Conservation (phyloP, 1,284 basidiomycete species). For the Cystobasidium pallidum region DNA sequence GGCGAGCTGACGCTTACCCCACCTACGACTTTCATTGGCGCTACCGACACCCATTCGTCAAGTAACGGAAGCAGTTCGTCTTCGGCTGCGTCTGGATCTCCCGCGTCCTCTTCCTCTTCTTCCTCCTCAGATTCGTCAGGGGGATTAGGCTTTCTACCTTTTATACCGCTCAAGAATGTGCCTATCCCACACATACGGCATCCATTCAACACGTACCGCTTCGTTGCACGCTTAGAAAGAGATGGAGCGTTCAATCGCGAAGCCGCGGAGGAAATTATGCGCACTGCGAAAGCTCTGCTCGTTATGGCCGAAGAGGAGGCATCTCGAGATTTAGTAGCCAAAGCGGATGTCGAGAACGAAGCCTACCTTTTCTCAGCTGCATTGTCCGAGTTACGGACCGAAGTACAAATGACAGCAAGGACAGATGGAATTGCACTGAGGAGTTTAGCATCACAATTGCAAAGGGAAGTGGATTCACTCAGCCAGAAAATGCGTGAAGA, state of each 20-base stretch:
- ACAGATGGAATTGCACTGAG: slow-evolving; percentile 83
- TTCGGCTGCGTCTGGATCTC: slow-evolving; percentile 4
- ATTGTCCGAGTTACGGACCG: slow-evolving; percentile 84
- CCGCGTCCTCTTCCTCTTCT: slow-evolving; percentile 28
- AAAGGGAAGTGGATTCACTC: slow-evolving; percentile 84
- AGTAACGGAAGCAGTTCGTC: not conserved
- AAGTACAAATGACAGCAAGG: slow-evolving; percentile 77
- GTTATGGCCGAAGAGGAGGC: slow-evolving; percentile 76
- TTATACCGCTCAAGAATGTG: slow-evolving; percentile 45
- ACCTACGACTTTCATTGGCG: not conserved
- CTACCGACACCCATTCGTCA: not conserved
- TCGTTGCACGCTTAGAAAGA: slow-evolving; percentile 48
- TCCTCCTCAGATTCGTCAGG: slow-evolving; percentile 11
- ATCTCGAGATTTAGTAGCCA: slow-evolving; percentile 71
- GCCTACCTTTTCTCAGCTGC: slow-evolving; percentile 95
- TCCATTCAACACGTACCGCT: slow-evolving; percentile 52
- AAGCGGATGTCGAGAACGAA: slow-evolving; percentile 90
- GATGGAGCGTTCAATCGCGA: slow-evolving; percentile 37
- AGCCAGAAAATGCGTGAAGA: slow-evolving; percentile 94
- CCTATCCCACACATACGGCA: slow-evolving; percentile 46
- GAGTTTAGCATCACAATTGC: slow-evolving; percentile 72
- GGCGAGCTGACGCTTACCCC: slow-evolving; percentile 6
- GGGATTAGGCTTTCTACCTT: slow-evolving; percentile 35
- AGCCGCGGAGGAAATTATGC: slow-evolving; percentile 66
- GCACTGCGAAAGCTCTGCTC: slow-evolving; percentile 77